These are phyloP conservation scores for Vaucheria bursata DNA, from an alignment of 352 stramenopile genomes.

Conservation along the genomic window DNA sequence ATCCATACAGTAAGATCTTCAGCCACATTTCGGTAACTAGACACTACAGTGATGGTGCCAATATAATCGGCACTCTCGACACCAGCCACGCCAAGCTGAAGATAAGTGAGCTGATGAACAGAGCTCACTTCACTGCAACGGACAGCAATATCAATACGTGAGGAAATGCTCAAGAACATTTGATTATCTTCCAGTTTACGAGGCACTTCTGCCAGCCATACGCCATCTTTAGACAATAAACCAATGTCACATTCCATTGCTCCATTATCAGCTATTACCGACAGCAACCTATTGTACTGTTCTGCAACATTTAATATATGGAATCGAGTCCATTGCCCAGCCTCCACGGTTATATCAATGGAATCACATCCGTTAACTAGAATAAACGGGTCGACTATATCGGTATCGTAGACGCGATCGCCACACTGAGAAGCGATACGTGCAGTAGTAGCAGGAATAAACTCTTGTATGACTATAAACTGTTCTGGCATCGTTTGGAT, in stretches of 20 bases:
- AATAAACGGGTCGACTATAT: conserved; percentile 13
- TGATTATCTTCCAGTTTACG: neutral
- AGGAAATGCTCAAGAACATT: neutral
- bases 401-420: conserved; percentile 28
- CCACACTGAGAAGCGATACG: too few species aligned
- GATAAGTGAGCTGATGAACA: neutral
- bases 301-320: neutral
- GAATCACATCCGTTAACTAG: conserved; percentile 21
- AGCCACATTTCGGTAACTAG: neutral
- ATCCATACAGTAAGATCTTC: neutral
- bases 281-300: too few species aligned
- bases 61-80: neutral
- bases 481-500: conserved; percentile 4
- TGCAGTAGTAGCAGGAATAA: neutral
- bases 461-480: neutral
- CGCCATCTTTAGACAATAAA: conserved; percentile 32
- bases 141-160: conserved; percentile 3
- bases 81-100: neutral
- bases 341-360: conserved; percentile 16
- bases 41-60: neutral
- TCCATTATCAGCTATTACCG: too few species aligned
- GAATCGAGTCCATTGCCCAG: conserved; percentile 16
- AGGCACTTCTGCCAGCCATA: neutral
- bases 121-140: neutral
- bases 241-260: conserved; percentile 25